phyloP scores from a whole-genome alignment of 257 asterid species.

The Scutellaria barbata region DNA sequence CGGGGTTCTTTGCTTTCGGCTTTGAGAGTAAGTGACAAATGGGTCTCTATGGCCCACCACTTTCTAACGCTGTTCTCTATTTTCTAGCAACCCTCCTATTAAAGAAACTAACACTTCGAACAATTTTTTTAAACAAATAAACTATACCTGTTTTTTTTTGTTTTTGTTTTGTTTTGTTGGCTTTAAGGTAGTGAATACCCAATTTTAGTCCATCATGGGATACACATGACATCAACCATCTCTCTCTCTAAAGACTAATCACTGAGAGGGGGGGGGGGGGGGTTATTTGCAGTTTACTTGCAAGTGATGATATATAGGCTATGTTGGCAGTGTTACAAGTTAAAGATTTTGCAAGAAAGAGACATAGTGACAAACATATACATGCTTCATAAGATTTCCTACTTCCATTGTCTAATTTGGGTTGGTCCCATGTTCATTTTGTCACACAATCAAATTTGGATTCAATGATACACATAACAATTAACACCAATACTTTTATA shows the following conservation, averaged over 20 bases:
- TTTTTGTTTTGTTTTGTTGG: constrained; percentile 40
- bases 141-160: not conserved
- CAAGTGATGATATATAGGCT: not conserved
- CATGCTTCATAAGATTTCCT: constrained; percentile 23
- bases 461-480: not conserved
- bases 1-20: constrained; percentile 45
- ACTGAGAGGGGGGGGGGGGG: too few species aligned
- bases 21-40: constrained; percentile 22
- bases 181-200: constrained; percentile 38
- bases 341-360: constrained; percentile 27
- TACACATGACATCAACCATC: not conserved
- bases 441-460: not conserved
- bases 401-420: constrained; percentile 22
- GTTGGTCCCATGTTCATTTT: constrained; percentile 33
- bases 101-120: constrained; percentile 29
- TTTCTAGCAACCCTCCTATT: constrained; percentile 33
- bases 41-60: constrained; percentile 49
- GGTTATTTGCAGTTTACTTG: not conserved
- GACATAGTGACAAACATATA: constrained; percentile 21
- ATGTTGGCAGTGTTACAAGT: constrained; percentile 4
- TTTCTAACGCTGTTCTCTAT: constrained; percentile 41
- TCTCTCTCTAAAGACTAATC: too few species aligned
- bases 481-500: not conserved
- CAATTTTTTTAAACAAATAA: not conserved
- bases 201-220: constrained; percentile 39